Evolutionary conservation across 2,329 filamentous ascomycete species (phyloP).

Genomic region (Fusarium scirpi): DNA sequence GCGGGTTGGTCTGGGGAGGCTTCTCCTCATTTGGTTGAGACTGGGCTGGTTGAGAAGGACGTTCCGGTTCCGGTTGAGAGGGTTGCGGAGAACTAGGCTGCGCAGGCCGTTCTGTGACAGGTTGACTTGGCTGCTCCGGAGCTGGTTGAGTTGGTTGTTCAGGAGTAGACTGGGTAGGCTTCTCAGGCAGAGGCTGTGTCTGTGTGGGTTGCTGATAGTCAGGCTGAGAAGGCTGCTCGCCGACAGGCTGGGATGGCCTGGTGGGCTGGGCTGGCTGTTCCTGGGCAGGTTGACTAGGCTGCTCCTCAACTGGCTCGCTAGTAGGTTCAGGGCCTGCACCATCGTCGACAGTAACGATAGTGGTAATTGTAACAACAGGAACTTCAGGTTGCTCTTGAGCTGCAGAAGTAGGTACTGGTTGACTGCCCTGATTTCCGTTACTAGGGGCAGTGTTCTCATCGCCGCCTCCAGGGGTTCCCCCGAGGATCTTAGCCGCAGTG

Average conservation of each 20-base stretch:
- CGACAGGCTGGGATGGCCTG: slow-evolving; percentile 9
- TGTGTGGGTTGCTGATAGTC: slow-evolving; percentile 18
- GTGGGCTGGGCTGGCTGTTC: slow-evolving; percentile 24
- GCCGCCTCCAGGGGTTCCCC: slow-evolving; percentile 36
- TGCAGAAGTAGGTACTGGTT: slow-evolving; percentile 30
- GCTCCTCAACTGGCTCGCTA: slow-evolving; percentile 16
- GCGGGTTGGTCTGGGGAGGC: slow-evolving; percentile 13
- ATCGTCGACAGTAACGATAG: slow-evolving; percentile 49
- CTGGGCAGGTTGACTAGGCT: slow-evolving; percentile 11
- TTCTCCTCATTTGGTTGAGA: slow-evolving; percentile 19
- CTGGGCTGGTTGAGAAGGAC: slow-evolving; percentile 11
- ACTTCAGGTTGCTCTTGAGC: slow-evolving; percentile 25
- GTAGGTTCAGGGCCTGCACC: slow-evolving; percentile 27
- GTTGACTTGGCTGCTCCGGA: slow-evolving; percentile 13
- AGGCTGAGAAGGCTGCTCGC: slow-evolving; percentile 18
- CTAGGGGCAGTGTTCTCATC: slow-evolving; percentile 19
- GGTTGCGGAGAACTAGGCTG: slow-evolving; percentile 3
- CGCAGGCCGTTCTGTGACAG: slow-evolving; percentile 13
- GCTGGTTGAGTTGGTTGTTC: slow-evolving; percentile 14
- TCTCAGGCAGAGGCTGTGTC: slow-evolving; percentile 11
- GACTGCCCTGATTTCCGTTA: slow-evolving; percentile 9
- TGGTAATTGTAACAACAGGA: slow-evolving; percentile 49
- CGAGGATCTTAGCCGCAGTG: slow-evolving; percentile 59
- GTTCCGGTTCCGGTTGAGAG: slow-evolving; percentile 1
- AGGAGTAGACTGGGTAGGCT: slow-evolving; percentile 8